Conservation (phyloP, 2,329 filamentous ascomycete species). For the Aspergillus sp. region DNA sequence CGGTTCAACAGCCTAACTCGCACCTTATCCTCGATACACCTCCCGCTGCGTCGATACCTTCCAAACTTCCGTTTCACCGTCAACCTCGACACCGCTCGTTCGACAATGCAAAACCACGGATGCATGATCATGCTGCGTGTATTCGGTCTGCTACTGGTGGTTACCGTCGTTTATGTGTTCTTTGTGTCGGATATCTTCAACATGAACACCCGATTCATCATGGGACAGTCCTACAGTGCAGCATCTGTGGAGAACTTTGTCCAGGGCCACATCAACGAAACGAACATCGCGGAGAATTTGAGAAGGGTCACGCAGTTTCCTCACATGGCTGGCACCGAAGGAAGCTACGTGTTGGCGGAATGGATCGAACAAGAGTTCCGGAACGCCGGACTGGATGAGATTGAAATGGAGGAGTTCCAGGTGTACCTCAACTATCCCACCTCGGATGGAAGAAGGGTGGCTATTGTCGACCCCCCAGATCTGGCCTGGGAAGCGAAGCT, state of each 20-base stretch:
- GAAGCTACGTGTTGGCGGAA: conserved; percentile 80
- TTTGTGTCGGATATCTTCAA: conserved; percentile 84
- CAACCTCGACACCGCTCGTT: conserved; percentile 34
- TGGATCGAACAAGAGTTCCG: conserved; percentile 79
- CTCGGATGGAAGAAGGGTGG: conserved; percentile 71
- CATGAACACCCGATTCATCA: conserved; percentile 61
- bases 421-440: conserved; percentile 93
- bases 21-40: conserved; percentile 57
- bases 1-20: conserved; percentile 56
- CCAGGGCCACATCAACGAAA: conserved; percentile 69
- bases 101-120: conserved; percentile 48
- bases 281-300: conserved; percentile 69
- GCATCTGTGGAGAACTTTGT: conserved; percentile 77
- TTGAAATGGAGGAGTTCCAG: conserved; percentile 74
- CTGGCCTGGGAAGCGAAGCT: conserved; percentile 75
- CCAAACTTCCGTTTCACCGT: conserved; percentile 43
- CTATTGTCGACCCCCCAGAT: conserved; percentile 71
- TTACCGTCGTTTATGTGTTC: conserved; percentile 77
- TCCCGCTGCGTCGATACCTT: conserved; percentile 50
- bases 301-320: conserved; percentile 78
- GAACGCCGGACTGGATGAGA: conserved; percentile 70
- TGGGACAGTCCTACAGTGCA: conserved; percentile 74
- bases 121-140: conserved; percentile 70
- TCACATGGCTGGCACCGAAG: conserved; percentile 91
- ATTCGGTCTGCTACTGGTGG: conserved; percentile 71